phyloP scores from a whole-genome alignment of 2,329 filamentous ascomycete species.

The Monosporascus sp. region DNA sequence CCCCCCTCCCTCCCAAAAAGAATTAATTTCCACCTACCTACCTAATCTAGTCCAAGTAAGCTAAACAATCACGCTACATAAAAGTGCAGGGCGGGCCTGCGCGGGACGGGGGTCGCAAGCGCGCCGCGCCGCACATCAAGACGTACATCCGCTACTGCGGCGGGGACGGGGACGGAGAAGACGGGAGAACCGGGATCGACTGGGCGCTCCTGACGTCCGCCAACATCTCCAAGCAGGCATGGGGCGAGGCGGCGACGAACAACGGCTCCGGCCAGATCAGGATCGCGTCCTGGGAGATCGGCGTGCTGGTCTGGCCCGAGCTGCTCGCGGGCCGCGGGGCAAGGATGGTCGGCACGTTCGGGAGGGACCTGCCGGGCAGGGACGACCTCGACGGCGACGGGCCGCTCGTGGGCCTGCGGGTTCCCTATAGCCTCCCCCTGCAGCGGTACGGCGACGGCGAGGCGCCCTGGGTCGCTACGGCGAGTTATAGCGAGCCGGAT shows the following conservation, averaged over 20 bases:
- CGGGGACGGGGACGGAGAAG: background rate
- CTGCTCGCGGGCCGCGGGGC: slow-evolving; percentile 39
- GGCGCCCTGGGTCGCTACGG: slow-evolving; percentile 70
- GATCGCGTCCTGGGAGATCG: slow-evolving; percentile 78
- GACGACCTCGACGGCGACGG: slow-evolving; percentile 13
- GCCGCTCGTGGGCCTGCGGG: slow-evolving; percentile 60
- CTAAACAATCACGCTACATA: background rate
- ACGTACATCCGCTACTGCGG: slow-evolving; percentile 67
- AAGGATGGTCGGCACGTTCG: slow-evolving; percentile 65
- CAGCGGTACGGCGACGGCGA: slow-evolving; percentile 58
- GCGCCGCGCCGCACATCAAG: slow-evolving; percentile 83
- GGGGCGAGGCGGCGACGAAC: slow-evolving; percentile 60
- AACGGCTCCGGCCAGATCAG: slow-evolving; percentile 53
- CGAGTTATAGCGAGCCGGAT: slow-evolving; percentile 55
- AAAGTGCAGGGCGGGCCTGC: slow-evolving; percentile 10
- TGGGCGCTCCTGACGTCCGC: slow-evolving; percentile 88
- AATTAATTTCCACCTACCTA: background rate
- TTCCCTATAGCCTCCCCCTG: slow-evolving; percentile 79
- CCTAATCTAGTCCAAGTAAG: too few species aligned
- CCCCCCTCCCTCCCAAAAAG: slow-evolving; percentile 5
- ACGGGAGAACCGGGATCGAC: slow-evolving; percentile 49
- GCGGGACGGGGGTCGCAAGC: slow-evolving; percentile 53
- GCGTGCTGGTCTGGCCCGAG: slow-evolving; percentile 76
- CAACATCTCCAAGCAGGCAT: slow-evolving; percentile 86
- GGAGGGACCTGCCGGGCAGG: slow-evolving; percentile 46